A percentile compares a stretch with the other conserved stretches of the same genome.
phyloP scores from a whole-genome alignment of 2,329 filamentous ascomycete genomes.

The Aspergillus oerlinghausenensis region DNA sequence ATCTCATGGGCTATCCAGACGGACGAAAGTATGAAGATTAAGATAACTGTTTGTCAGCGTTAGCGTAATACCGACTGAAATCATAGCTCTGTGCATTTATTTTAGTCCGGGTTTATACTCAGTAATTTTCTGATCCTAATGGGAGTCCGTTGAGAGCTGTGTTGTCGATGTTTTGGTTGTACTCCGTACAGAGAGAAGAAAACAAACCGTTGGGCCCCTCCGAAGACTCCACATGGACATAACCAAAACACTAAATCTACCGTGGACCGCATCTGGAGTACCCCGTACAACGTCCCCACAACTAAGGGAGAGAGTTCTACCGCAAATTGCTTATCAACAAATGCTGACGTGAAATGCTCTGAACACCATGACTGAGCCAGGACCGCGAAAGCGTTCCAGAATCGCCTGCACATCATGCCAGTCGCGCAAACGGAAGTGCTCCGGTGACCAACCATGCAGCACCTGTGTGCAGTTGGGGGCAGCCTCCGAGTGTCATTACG shows the following conservation, averaged over 20 bases:
- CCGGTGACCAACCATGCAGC: conserved; percentile 50
- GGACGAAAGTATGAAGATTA: conserved; percentile 22
- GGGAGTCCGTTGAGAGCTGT: not conserved
- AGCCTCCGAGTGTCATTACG: conserved; percentile 45
- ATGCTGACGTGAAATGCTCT: not conserved
- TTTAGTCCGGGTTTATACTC: not conserved
- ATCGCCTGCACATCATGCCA: conserved; percentile 50
- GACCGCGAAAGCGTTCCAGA: conserved; percentile 38
- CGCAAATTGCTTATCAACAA: not conserved
- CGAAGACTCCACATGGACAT: not conserved
- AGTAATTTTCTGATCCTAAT: not conserved
- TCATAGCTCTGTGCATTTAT: not conserved
- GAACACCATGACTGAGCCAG: conserved; percentile 24
- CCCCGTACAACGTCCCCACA: not conserved
- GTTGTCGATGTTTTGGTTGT: not conserved
- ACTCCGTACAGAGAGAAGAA: not conserved
- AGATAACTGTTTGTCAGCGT: not conserved
- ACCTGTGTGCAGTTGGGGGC: conserved; percentile 53
- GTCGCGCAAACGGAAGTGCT: conserved; percentile 54
- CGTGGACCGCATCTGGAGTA: not conserved
- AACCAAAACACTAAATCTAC: not conserved
- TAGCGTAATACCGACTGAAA: not conserved
- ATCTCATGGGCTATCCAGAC: conserved; percentile 25
- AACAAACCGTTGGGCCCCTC: not conserved
- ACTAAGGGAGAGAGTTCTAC: not conserved